These are phyloP conservation scores for Telopea speciosissima DNA, from an alignment of 177 flowering plant genomes.

Conservation along the genomic window DNA sequence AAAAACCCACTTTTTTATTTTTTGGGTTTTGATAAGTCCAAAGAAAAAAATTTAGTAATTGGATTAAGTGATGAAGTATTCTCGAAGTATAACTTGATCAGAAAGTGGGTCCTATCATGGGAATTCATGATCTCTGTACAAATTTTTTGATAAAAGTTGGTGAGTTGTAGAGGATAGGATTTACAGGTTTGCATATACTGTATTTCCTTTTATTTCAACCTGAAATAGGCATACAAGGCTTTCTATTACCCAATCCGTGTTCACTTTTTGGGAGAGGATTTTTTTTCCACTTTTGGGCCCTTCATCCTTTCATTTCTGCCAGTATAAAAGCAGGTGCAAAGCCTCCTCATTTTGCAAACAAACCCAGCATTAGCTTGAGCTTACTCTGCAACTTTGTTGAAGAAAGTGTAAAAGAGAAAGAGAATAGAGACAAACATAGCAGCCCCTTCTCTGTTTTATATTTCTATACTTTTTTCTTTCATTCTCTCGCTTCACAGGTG, in stretches of 20 bases:
- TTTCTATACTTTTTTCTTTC: too few relatives aligned
- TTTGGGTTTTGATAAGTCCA: too few relatives aligned
- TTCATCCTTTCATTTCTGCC: constrained; percentile 1
- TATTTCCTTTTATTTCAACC: too few relatives aligned
- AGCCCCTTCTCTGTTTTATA: constrained; percentile 12
- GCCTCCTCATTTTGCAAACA: constrained; percentile 21
- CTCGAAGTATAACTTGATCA: constrained; percentile 2
- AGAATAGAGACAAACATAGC: background rate
- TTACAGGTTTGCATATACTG: too few relatives aligned
- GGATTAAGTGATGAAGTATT: constrained; percentile 4
- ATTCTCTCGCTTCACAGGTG: background rate
- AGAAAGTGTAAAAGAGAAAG: background rate
- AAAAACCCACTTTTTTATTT: too few relatives aligned
- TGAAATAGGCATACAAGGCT: too few relatives aligned
- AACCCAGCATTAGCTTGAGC: background rate
- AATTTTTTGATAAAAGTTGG: too few relatives aligned
- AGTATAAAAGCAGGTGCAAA: constrained; percentile 36
- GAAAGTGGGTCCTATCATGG: constrained; percentile 28
- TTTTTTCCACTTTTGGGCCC: too few relatives aligned
- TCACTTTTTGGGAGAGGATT: too few relatives aligned
- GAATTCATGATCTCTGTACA: too few relatives aligned
- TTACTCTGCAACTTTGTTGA: background rate
- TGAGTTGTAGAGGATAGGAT: too few relatives aligned
- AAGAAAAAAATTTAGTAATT: background rate
- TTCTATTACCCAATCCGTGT: too few relatives aligned